A percentile compares a stretch with the other conserved stretches of the same genome.
phyloP scores from a whole-genome alignment of 768 basidiomycete species.

The Phanerochaete sordida region DNA sequence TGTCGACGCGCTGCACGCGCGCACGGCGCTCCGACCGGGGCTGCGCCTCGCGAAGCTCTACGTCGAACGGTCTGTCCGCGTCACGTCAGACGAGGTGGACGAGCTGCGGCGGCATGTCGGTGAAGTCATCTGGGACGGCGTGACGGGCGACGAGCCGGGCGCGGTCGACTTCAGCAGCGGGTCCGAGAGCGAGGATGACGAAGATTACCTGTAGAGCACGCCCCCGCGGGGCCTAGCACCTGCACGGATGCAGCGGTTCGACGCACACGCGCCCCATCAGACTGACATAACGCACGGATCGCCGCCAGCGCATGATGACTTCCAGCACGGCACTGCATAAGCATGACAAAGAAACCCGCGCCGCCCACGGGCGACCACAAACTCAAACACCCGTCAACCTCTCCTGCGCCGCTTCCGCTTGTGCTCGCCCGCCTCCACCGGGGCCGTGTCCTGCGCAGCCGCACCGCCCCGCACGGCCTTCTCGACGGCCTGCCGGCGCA shows the following conservation, averaged over 20 bases:
- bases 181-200: neutral
- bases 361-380: neutral
- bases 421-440: neutral
- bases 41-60: neutral
- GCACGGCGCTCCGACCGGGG: neutral
- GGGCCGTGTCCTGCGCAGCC: too few relatives aligned
- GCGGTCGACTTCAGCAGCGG: too few relatives aligned
- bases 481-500: conserved; percentile 57
- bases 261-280: too few relatives aligned
- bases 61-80: neutral
- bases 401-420: neutral
- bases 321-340: neutral
- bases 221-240: too few relatives aligned
- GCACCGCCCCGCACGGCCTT: conserved; percentile 30
- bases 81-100: neutral
- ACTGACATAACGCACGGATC: too few relatives aligned
- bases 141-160: neutral
- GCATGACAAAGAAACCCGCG: neutral
- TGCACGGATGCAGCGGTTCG: too few relatives aligned
- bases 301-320: neutral
- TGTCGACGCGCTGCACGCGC: neutral
- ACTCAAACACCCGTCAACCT: neutral
- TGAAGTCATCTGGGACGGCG: neutral
- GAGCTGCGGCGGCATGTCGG: neutral
- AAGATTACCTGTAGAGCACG: too few relatives aligned